These are phyloP conservation scores for Collybiopsis confluens DNA, from an alignment of 768 basidiomycete genomes.

Conservation along the genomic window DNA sequence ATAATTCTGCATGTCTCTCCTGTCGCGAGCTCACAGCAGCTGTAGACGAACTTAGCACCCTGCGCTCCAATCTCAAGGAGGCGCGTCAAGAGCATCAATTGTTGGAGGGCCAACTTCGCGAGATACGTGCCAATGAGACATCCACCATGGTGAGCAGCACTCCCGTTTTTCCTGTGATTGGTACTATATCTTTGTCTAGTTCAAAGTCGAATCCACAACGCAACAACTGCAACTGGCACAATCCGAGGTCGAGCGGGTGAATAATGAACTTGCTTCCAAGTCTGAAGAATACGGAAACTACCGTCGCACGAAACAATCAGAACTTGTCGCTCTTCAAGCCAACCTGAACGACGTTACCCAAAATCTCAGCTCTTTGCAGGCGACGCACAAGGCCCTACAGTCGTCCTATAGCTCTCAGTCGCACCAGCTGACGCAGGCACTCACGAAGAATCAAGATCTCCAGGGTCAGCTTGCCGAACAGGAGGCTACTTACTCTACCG, in stretches of 20 bases:
- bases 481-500: constrained; percentile 76
- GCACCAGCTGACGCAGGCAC: constrained; percentile 72
- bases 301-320: constrained; percentile 75
- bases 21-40: constrained; percentile 2
- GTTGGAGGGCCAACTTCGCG: constrained; percentile 64
- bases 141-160: constrained; percentile 58
- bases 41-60: constrained; percentile 66
- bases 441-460: constrained; percentile 70
- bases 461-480: constrained; percentile 79
- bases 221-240: constrained; percentile 80
- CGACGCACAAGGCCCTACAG: constrained; percentile 70
- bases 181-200: constrained; percentile 37
- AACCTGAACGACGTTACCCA: constrained; percentile 71
- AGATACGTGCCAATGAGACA: constrained; percentile 70
- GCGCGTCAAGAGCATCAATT: constrained; percentile 68
- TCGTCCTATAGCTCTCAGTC: constrained; percentile 66
- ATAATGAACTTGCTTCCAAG: constrained; percentile 63
- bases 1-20: constrained; percentile 15
- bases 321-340: constrained; percentile 71
- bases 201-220: constrained; percentile 78
- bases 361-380: constrained; percentile 59
- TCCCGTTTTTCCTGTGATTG: constrained; percentile 1
- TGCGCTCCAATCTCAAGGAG: constrained; percentile 68
- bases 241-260: constrained; percentile 69
- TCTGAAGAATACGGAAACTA: constrained; percentile 83